Base-by-base conservation (phyloP, 75 land plant species). In the Selaginella tamariscina region DNA sequence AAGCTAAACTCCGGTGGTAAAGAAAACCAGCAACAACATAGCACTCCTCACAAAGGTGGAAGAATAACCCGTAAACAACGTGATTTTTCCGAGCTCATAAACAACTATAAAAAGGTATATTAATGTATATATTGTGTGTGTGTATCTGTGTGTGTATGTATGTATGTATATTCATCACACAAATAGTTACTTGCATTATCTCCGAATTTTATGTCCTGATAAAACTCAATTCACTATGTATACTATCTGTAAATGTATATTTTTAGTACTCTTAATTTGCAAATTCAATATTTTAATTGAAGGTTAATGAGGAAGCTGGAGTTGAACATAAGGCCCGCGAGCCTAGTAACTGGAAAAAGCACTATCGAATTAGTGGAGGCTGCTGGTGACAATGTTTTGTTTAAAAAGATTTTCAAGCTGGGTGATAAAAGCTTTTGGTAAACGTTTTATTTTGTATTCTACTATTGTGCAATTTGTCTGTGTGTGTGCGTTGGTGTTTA, bases 341-440 rank as follows among this genome's bases (percentile, higher is more conserved):
- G 0, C 78, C 64, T 21, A 83, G 84, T 24, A 72, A 63, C 26
- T 85, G 27, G 88, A 87, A 32, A 71, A 69, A 28, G 87, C 64
- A 64, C 78, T 77, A 9, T 75, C 77, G 73, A 29, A 27, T 73
- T 78, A 65, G 79, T 75, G 75, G 83, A 68, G n/a, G 65, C 66
- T 26, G 81, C 74, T 26, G 74, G 56, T 74, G 83, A 71, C 27
- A 55, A 32, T 26, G 65, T 78, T 32, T 27, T 90, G 32, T 72
- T 76, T 30, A 85, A 85, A 71, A 85, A 75, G 54, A 59, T 70
- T 28, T 85, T 68, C 68, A 87, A 83, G 63, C 49, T 87, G 72
- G 86, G 72, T 29, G 78, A 83, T 59, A 76, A 76, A 55, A 83
- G 55, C 79, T 94, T 59, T 64, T 93, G 94, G 98, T 93, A 44